A percentile compares a stretch with the other conserved stretches of the same genome.
These are phyloP conservation scores for Cutaneotrichosporon cyanovorans DNA, from an alignment of 1,284 basidiomycete species.

Conservation along the genomic window DNA sequence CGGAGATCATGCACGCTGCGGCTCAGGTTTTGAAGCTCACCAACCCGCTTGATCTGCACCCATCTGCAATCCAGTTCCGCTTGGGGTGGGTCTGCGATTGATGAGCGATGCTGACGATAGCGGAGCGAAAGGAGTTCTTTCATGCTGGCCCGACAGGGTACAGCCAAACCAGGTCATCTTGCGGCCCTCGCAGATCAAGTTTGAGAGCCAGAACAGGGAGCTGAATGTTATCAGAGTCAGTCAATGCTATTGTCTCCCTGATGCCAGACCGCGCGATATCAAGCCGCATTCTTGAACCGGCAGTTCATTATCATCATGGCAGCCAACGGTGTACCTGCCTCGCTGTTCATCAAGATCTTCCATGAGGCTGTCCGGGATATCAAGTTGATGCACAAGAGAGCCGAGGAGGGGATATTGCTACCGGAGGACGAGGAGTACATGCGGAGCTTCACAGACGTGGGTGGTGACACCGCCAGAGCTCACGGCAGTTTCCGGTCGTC, in stretches of 20 bases:
- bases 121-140: slow-evolving; percentile 44
- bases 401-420: slow-evolving; percentile 13
- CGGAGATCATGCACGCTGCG: slow-evolving; percentile 32
- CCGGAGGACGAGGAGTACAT: slow-evolving; percentile 24
- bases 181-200: slow-evolving; percentile 41
- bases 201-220: slow-evolving; percentile 29
- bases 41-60: slow-evolving; percentile 22
- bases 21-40: slow-evolving; percentile 32
- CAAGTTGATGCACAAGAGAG: slow-evolving; percentile 28
- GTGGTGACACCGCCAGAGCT: not conserved
- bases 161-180: slow-evolving; percentile 29
- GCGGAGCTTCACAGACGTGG: slow-evolving; percentile 16
- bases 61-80: slow-evolving; percentile 45
- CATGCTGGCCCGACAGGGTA: slow-evolving; percentile 34
- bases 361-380: slow-evolving; percentile 28
- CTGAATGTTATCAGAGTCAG: slow-evolving; percentile 40
- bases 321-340: slow-evolving; percentile 35
- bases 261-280: slow-evolving; percentile 40
- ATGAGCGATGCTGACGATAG: slow-evolving; percentile 19
- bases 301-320: slow-evolving; percentile 46
- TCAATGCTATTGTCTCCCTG: not conserved
- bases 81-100: slow-evolving; percentile 26
- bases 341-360: slow-evolving; percentile 36
- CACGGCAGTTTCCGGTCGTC: slow-evolving; percentile 34
- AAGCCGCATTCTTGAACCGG: slow-evolving; percentile 42